Base-by-base conservation (phyloP, 1,139 yeast species). In the Candida sp. region DNA sequence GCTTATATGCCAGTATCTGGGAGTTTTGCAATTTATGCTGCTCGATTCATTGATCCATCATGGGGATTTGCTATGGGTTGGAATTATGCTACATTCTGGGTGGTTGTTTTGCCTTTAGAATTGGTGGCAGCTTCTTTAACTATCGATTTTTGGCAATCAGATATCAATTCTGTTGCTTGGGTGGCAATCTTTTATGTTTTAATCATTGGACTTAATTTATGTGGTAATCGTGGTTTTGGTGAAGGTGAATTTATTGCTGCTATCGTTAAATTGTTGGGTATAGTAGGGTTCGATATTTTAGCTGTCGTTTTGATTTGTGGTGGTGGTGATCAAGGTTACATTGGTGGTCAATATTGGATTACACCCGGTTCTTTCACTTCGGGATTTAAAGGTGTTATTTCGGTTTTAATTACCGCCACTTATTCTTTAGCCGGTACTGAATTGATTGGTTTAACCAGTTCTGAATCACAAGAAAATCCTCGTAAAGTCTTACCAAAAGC, bases 51-150 rank as follows among this genome's bases (percentile, higher is more conserved):
- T 32, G 84, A 82, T 54, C 82, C 85, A 2, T 75, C 88, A 8
- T 80, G 86, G 79, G 90, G 89, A 36, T 87, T 87, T 61, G 83
- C 87, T 34, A 77, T 81, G 69, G 88, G 85, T 39, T 79, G 83
- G 79, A 83, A 82, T 62, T 84, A 83, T 59, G 81, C 82, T 36
- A 61, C 83, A 47, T 82, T 80, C 62, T 84, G 89, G 90, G 71
- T 82, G 19, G 75, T 84, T 43, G 82, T 83, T 37, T 61, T 84
- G 49, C 90, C 91, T 2, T 65, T 82, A 49, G 91, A 85, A 60
- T 70, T 84, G 52, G 87, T 83, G 47, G 90, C 90, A 8, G 82
- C 86, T 35, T 77, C 89, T 6, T 67, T 84, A 52, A 81, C 87
- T 8, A 82, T 84, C 46, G 68, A 77, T 44, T 84, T 74, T 57